These are phyloP conservation scores for Saprolegnia parasitica DNA, from an alignment of 352 stramenopile genomes.

Conservation along the genomic window DNA sequence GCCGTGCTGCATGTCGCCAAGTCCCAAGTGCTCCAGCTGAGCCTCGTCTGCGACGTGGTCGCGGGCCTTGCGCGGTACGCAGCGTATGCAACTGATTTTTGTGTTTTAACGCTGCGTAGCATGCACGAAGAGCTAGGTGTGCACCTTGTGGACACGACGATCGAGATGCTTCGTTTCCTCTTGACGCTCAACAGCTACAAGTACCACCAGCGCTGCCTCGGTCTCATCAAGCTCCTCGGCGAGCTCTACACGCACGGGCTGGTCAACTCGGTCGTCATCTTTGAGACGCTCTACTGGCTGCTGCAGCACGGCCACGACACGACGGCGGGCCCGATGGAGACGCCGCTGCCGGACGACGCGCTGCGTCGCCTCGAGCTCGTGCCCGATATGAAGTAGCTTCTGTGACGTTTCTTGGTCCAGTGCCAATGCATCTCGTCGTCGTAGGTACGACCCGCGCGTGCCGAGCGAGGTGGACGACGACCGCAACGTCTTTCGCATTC, in stretches of 20 bases:
- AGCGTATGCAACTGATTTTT: conserved; percentile 38
- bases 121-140: conserved; percentile 87
- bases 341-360: conserved; percentile 38
- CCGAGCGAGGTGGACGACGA: conserved; percentile 86
- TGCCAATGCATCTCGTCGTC: background rate
- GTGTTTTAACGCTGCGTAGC: conserved; percentile 38
- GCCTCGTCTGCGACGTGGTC: conserved; percentile 83
- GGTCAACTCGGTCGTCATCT: conserved; percentile 87
- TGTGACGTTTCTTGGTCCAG: background rate
- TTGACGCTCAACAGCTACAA: conserved; percentile 88
- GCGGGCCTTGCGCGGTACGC: conserved; percentile 71
- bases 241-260: conserved; percentile 91
- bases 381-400: conserved; percentile 47
- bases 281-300: conserved; percentile 92
- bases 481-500: conserved; percentile 90
- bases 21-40: conserved; percentile 83
- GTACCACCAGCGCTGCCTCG: conserved; percentile 91
- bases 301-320: conserved; percentile 96
- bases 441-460: conserved; percentile 80
- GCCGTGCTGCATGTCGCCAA: conserved; percentile 91
- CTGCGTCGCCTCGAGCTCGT: conserved; percentile 63
- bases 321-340: conserved; percentile 55
- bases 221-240: conserved; percentile 89
- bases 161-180: conserved; percentile 89
- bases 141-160: conserved; percentile 88